Evolutionary conservation across 768 basidiomycete genomes (phyloP).

Genomic region (Pleurotus tuber-regium): DNA sequence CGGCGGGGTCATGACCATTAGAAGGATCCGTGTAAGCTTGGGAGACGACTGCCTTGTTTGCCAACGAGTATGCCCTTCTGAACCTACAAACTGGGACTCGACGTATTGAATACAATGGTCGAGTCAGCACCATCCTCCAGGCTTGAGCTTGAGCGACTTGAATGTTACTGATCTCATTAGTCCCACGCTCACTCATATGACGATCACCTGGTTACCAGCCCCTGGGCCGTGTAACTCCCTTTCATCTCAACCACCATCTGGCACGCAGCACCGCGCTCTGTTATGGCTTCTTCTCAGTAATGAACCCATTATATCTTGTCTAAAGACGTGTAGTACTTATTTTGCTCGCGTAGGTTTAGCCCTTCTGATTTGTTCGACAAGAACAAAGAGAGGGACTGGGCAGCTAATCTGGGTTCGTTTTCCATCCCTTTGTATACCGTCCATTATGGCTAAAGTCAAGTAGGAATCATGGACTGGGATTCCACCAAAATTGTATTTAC

Average conservation of each 20-base stretch:
- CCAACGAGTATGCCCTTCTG: background rate
- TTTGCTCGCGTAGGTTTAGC: slow-evolving; percentile 45
- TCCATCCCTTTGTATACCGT: slow-evolving; percentile 2
- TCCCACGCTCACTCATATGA: slow-evolving; percentile 2
- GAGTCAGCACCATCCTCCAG: background rate
- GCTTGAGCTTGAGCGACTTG: too few relatives aligned
- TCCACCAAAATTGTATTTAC: slow-evolving; percentile 74
- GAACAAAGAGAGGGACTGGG: slow-evolving; percentile 73
- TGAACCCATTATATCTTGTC: background rate
- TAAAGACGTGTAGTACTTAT: background rate
- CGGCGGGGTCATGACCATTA: slow-evolving; percentile 1
- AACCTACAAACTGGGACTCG: background rate
- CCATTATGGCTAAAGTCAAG: background rate
- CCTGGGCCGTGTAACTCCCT: background rate
- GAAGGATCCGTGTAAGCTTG: background rate
- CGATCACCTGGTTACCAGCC: background rate
- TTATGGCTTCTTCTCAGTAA: slow-evolving; percentile 13
- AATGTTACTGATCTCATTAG: background rate
- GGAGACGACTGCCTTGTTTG: background rate
- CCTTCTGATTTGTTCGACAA: slow-evolving; percentile 53
- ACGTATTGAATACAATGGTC: background rate
- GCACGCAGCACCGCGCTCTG: background rate
- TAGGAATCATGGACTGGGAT: slow-evolving; percentile 84
- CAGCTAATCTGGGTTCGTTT: slow-evolving; percentile 58
- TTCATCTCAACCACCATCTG: background rate